Conservation (phyloP, 306 rosid genomes). For the Pachyrhizus erosus region DNA sequence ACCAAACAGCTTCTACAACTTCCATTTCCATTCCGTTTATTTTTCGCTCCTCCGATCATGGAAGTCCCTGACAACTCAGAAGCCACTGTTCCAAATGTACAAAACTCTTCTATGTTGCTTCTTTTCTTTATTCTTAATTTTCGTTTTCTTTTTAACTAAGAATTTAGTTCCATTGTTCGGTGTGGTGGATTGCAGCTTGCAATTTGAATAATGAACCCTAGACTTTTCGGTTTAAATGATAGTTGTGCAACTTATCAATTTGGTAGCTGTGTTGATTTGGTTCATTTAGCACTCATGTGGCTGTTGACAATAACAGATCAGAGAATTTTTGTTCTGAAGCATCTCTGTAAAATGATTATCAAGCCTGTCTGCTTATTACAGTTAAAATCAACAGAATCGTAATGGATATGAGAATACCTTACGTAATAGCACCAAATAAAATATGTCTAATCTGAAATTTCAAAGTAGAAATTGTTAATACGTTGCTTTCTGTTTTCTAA, state of each 20-base stretch:
- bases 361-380: not conserved
- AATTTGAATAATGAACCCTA: conserved; percentile 6
- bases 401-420: not conserved
- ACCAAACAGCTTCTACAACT: conserved; percentile 14
- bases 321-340: not conserved
- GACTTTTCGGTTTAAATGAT: not conserved
- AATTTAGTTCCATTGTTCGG: not conserved
- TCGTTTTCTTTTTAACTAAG: not conserved
- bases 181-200: not conserved
- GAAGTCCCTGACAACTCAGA: conserved; percentile 53
- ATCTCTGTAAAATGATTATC: not conserved
- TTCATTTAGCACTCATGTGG: conserved; percentile 1
- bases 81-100: conserved; percentile 48
- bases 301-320: not conserved
- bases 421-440: not conserved
- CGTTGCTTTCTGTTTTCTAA: not conserved
- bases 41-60: conserved; percentile 50
- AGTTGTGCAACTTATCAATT: not conserved
- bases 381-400: not conserved
- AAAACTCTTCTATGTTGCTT: not conserved
- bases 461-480: not conserved
- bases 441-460: not conserved
- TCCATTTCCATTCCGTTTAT: conserved; percentile 27
- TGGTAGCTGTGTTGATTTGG: not conserved
- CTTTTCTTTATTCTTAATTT: not conserved